phyloP scores from a whole-genome alignment of 371 early-diverging fungal species.

The Lichtheimia hyalospora region DNA sequence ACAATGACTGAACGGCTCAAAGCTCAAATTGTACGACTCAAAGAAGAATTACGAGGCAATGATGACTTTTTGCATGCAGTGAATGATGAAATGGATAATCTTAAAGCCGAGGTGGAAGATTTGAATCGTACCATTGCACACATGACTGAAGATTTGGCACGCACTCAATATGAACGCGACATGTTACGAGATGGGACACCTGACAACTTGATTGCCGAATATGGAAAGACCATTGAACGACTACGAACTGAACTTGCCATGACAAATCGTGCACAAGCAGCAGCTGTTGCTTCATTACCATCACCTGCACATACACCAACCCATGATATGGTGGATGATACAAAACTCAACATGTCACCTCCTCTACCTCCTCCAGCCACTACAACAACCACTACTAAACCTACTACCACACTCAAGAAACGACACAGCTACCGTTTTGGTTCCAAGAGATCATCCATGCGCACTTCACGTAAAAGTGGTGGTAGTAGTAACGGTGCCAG shows the following conservation, averaged over 20 bases:
- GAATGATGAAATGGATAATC: conserved; percentile 44
- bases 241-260: conserved; percentile 2
- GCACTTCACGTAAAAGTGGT: conserved; percentile 1
- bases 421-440: conserved; percentile 23
- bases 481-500: neutral
- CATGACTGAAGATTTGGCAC: conserved; percentile 21
- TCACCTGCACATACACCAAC: conserved; percentile 6
- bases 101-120: conserved; percentile 27
- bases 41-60: conserved; percentile 36
- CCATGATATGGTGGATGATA: neutral
- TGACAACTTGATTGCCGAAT: conserved; percentile 16
- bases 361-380: conserved; percentile 1
- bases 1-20: conserved; percentile 18
- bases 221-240: conserved; percentile 22
- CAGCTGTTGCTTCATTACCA: neutral
- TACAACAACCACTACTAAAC: neutral
- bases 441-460: conserved; percentile 13
- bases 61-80: conserved; percentile 41
- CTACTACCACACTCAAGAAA: conserved; percentile 14
- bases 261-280: neutral
- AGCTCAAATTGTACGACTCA: conserved; percentile 26
- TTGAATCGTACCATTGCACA: conserved; percentile 15
- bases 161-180: conserved; percentile 29
- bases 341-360: neutral
- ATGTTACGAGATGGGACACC: neutral